Evolutionary conservation across 139 green algal genomes (phyloP).

Genomic region (Chlamydomonas sp.): DNA sequence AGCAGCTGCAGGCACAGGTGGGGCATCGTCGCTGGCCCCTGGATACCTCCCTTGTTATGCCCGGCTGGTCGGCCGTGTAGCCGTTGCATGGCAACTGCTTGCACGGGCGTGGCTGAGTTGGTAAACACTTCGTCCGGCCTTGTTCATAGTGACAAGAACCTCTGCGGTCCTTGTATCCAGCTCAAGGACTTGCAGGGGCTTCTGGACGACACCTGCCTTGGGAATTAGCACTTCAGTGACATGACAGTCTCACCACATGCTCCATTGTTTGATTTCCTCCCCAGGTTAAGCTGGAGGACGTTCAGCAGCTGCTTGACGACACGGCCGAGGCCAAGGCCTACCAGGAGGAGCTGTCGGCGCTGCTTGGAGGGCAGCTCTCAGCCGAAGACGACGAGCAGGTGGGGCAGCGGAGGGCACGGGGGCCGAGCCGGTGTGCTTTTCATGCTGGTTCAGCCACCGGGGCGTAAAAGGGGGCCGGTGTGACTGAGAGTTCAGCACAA

Average conservation of each 20-base stretch:
- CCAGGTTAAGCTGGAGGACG: constrained; percentile 81
- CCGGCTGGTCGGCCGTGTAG: no score
- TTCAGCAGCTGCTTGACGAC: constrained; percentile 83
- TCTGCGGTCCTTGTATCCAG: no score
- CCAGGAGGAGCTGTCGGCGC: constrained; percentile 60
- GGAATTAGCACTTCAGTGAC: no score
- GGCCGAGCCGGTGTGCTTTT: neutral
- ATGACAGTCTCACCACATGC: no score
- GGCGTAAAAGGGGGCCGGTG: neutral
- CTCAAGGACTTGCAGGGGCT: no score
- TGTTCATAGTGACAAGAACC: no score
- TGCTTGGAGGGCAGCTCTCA: constrained; percentile 44
- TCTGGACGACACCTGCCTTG: no score
- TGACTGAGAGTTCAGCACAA: neutral
- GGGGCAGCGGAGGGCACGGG: neutral
- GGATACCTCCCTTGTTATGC: no score
- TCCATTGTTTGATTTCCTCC: neutral
- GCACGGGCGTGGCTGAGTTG: no score
- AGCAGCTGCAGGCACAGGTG: constrained; percentile 78
- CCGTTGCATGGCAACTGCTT: no score
- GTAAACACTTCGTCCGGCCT: no score
- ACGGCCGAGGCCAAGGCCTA: constrained; percentile 83
- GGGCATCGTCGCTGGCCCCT: neutral
- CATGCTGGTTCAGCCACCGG: neutral
- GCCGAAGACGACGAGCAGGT: constrained; percentile 43